Conservation (phyloP, 768 basidiomycete species). For the Tephrocybe sp. region DNA sequence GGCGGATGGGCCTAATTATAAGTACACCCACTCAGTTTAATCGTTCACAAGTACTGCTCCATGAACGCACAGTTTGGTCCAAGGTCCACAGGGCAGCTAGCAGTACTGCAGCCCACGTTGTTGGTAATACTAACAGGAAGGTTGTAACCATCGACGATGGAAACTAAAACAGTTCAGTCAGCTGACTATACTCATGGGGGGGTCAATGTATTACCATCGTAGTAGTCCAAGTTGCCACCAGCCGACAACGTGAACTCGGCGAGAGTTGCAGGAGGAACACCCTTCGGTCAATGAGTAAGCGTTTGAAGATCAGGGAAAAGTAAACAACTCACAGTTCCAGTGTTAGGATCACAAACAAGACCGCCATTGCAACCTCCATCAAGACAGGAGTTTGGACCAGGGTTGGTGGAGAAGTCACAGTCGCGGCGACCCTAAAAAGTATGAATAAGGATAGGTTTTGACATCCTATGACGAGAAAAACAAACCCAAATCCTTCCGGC, state of each 20-base stretch:
- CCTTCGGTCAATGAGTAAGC: slow-evolving; percentile 23
- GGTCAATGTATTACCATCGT: slow-evolving; percentile 42
- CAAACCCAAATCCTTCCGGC: slow-evolving; percentile 60
- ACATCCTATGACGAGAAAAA: background rate
- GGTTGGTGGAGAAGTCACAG: slow-evolving; percentile 56
- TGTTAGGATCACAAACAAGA: slow-evolving; percentile 47
- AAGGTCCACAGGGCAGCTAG: slow-evolving; percentile 56
- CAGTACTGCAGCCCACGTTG: slow-evolving; percentile 42
- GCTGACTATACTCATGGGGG: background rate
- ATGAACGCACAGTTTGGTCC: slow-evolving; percentile 40
- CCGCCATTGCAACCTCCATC: slow-evolving; percentile 73
- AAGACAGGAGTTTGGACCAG: slow-evolving; percentile 57
- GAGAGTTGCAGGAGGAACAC: slow-evolving; percentile 66
- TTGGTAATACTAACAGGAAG: slow-evolving; percentile 53
- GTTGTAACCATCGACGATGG: slow-evolving; percentile 59
- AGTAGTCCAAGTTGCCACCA: slow-evolving; percentile 46
- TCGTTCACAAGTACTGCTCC: background rate
- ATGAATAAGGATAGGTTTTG: background rate
- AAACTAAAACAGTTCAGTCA: slow-evolving; percentile 31
- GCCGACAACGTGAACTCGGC: slow-evolving; percentile 63
- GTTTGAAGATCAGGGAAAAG: background rate
- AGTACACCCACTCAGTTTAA: background rate
- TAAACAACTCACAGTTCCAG: slow-evolving; percentile 42
- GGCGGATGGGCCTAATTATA: slow-evolving; percentile 37
- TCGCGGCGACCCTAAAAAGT: slow-evolving; percentile 54